Evolutionary conservation across 768 basidiomycete species (phyloP).

Genomic region (Leccinum longicurvipes): DNA sequence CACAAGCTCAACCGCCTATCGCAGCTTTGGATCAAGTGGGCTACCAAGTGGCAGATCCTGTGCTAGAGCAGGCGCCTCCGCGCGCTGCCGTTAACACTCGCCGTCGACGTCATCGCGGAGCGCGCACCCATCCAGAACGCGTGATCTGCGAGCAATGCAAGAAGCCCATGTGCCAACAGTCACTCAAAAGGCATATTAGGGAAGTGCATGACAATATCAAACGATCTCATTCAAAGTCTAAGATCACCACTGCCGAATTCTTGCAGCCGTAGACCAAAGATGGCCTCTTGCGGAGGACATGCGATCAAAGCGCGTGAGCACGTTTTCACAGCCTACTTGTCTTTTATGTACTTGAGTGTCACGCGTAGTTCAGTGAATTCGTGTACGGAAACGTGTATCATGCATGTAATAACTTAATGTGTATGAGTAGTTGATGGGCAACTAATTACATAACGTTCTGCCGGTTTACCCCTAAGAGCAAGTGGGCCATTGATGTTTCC

Average conservation of each 20-base stretch:
- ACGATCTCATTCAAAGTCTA: conserved; percentile 6
- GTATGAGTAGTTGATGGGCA: neutral
- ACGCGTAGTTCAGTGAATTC: neutral
- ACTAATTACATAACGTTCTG: neutral
- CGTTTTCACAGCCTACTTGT: neutral
- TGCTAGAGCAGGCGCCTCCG: conserved; percentile 4
- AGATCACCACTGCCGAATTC: neutral
- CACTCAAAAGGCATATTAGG: conserved; percentile 14
- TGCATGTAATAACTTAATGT: neutral
- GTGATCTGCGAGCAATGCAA: conserved; percentile 8
- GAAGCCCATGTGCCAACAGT: conserved; percentile 16
- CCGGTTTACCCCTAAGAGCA: neutral
- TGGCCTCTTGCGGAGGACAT: neutral
- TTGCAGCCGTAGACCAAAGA: neutral
- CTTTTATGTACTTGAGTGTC: neutral
- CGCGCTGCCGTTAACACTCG: neutral
- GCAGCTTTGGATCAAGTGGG: neutral
- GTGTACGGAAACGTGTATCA: neutral
- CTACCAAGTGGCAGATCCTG: conserved; percentile 1
- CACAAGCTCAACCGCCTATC: neutral
- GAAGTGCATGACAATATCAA: conserved; percentile 21
- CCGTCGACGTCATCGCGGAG: neutral
- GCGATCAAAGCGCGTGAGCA: conserved; percentile 2
- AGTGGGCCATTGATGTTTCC: neutral
- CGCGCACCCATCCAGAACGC: neutral